Percentiles rank a stretch among this genome's conserved stretches.
These are phyloP conservation scores for Solanum verrucosum DNA, from an alignment of 257 asterid species.

Conservation along the genomic window DNA sequence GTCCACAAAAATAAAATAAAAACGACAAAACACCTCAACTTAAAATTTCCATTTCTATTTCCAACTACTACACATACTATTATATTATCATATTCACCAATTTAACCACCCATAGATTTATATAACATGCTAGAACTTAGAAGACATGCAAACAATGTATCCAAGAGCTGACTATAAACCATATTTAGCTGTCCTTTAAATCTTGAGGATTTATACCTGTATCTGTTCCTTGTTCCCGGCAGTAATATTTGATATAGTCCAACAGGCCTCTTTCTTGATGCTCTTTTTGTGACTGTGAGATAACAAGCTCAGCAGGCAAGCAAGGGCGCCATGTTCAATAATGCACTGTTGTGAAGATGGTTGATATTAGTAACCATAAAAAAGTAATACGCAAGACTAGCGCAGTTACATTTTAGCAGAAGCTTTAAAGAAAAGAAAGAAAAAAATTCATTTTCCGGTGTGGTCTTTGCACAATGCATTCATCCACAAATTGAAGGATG, in stretches of 20 bases:
- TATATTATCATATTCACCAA: neutral
- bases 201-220: slow-evolving; percentile 33
- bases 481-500: neutral
- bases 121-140: neutral
- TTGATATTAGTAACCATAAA: neutral
- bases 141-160: neutral
- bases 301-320: slow-evolving; percentile 61
- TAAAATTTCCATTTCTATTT: neutral
- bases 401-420: neutral
- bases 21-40: neutral
- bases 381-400: neutral
- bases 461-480: neutral
- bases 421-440: neutral
- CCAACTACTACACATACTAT: neutral
- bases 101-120: neutral
- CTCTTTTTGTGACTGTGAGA: slow-evolving; percentile 89
- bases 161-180: neutral
- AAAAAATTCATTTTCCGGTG: neutral
- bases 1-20: neutral
- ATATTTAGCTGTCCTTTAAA: neutral
- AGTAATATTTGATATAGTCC: slow-evolving; percentile 89
- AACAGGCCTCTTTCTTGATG: slow-evolving; percentile 93
- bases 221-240: slow-evolving; percentile 89
- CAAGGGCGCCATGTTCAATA: slow-evolving; percentile 70
- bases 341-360: slow-evolving; percentile 37